These are phyloP conservation scores for Phialophora verrucosa DNA, from an alignment of 2,329 filamentous ascomycete species.

Conservation along the genomic window DNA sequence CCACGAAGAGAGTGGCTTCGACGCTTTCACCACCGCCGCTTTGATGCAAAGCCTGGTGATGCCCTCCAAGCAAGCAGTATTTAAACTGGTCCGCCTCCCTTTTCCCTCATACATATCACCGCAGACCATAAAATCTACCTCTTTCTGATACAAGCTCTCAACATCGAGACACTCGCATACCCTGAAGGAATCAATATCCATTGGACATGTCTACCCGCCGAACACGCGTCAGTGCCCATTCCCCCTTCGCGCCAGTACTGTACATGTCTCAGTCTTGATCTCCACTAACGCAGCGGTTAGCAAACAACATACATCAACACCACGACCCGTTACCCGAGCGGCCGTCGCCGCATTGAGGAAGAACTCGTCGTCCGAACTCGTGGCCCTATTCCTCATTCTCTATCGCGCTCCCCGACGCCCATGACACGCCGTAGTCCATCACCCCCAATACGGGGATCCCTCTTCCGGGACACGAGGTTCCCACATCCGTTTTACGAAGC, in stretches of 20 bases:
- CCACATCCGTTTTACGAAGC: slow-evolving; percentile 13
- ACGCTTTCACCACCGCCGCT: background rate
- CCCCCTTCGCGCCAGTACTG: background rate
- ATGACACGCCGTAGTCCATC: background rate
- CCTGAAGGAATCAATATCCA: too few species aligned
- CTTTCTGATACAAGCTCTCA: background rate
- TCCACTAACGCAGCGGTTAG: background rate
- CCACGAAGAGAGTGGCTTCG: background rate
- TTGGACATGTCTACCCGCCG: background rate
- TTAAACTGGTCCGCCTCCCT: background rate
- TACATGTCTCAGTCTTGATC: background rate
- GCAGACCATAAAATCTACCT: background rate
- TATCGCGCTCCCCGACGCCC: background rate
- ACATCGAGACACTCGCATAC: background rate
- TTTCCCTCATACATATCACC: background rate
- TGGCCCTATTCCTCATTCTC: background rate
- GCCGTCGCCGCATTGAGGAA: slow-evolving; percentile 9
- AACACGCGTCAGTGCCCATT: background rate
- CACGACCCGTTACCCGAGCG: background rate
- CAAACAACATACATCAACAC: slow-evolving; percentile 11
- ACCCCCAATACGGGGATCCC: background rate
- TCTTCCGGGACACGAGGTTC: background rate
- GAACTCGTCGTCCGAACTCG: slow-evolving; percentile 1
- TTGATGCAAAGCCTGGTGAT: background rate
- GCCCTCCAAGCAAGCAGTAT: background rate